Evolutionary conservation across 2,329 filamentous ascomycete genomes (phyloP).

Genomic region (Clarireedia hainanense): DNA sequence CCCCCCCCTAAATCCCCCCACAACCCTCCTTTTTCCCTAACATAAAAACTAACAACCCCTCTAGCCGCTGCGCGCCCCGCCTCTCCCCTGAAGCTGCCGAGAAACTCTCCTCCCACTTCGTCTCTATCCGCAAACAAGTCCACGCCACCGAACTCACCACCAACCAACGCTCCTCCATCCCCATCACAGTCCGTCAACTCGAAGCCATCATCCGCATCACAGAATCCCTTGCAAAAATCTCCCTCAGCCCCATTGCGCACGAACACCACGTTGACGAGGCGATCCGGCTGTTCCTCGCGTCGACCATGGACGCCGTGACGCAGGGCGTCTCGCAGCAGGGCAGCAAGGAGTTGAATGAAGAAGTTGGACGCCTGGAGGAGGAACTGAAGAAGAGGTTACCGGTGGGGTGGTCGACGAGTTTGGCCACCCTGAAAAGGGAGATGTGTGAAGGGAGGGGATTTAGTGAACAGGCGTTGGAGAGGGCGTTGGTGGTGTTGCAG

Average conservation of each 20-base stretch:
- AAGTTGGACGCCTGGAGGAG: conserved; percentile 77
- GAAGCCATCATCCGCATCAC: conserved; percentile 97
- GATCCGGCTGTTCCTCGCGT: conserved; percentile 90
- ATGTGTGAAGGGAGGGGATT: conserved; percentile 90
- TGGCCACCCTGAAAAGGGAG: conserved; percentile 78
- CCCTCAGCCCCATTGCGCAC: conserved; percentile 75
- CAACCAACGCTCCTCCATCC: conserved; percentile 85
- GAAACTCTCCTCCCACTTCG: conserved; percentile 94
- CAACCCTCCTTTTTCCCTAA: not conserved
- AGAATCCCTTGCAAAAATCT: conserved; percentile 87
- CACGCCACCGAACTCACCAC: conserved; percentile 85
- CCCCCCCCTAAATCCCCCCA: not conserved
- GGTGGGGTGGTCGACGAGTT: conserved; percentile 89
- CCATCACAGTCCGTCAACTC: conserved; percentile 93
- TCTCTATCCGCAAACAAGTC: conserved; percentile 89
- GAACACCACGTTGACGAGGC: conserved; percentile 95
- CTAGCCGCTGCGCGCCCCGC: conserved; percentile 80
- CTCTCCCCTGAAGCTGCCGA: conserved; percentile 87
- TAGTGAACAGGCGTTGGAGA: conserved; percentile 75
- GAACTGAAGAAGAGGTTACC: conserved; percentile 82
- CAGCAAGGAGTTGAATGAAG: conserved; percentile 83
- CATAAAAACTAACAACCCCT: conserved; percentile 7
- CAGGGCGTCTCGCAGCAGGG: conserved; percentile 71
- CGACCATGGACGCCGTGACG: conserved; percentile 95
- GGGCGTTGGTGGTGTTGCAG: conserved; percentile 79